Evolutionary conservation across 164 flowering plant genomes (phyloP).

Genomic region (Dillenia suffruticosa): DNA sequence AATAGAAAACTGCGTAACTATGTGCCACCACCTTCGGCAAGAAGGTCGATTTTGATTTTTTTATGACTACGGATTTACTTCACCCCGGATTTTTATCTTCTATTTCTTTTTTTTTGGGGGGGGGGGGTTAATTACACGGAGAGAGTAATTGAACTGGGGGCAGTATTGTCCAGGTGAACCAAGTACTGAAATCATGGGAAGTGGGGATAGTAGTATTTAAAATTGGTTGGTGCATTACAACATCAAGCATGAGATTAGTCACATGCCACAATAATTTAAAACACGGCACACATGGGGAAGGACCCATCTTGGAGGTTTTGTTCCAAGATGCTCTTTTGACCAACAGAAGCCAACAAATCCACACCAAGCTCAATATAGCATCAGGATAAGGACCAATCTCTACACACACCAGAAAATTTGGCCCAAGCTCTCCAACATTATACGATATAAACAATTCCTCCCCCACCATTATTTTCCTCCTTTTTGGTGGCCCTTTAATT

Average conservation of each 20-base stretch:
- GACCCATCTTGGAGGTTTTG: constrained; percentile 6
- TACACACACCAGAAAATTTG: neutral
- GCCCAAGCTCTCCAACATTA: neutral
- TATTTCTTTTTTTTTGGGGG: too few relatives aligned
- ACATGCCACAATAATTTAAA: neutral
- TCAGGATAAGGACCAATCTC: neutral
- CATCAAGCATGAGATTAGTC: constrained; percentile 6
- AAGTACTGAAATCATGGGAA: too few relatives aligned
- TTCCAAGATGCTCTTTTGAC: constrained; percentile 17
- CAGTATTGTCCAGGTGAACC: too few relatives aligned
- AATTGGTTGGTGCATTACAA: neutral
- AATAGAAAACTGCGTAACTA: too few relatives aligned
- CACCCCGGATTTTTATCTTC: too few relatives aligned
- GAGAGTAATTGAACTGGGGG: too few relatives aligned
- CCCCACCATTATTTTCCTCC: neutral
- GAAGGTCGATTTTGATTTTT: too few relatives aligned
- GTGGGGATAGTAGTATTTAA: neutral
- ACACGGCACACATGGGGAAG: constrained; percentile 13
- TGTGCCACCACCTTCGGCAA: too few relatives aligned
- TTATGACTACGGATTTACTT: too few relatives aligned
- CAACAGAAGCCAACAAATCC: constrained; percentile 5
- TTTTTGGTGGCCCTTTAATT: neutral
- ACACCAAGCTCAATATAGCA: neutral
- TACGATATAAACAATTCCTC: neutral
- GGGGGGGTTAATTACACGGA: too few relatives aligned